These are phyloP conservation scores for Coffea canephora DNA, from an alignment of 257 asterid genomes.

Conservation along the genomic window DNA sequence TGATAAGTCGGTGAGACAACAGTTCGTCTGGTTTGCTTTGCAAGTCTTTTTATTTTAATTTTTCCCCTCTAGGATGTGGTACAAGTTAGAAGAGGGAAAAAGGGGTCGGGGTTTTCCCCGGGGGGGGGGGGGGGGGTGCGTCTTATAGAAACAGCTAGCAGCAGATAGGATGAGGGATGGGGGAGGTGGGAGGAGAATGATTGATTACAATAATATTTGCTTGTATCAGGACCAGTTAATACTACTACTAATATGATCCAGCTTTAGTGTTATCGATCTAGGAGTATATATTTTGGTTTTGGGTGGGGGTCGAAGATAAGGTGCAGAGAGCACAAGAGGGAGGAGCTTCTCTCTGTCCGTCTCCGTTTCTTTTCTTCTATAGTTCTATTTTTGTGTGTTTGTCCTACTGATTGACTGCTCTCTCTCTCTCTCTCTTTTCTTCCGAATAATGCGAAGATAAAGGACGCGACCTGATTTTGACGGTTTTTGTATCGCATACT, in stretches of 20 bases:
- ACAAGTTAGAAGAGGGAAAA: not conserved
- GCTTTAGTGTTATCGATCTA: not conserved
- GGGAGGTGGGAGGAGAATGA: no score
- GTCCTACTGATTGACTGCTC: not conserved
- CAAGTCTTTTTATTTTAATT: not conserved
- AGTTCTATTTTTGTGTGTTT: not conserved
- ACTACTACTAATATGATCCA: no score
- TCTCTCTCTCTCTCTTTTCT: not conserved
- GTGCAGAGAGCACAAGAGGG: not conserved
- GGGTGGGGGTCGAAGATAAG: not conserved
- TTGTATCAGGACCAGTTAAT: no score
- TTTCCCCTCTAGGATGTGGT: not conserved
- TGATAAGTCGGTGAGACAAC: not conserved
- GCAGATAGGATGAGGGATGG: no score
- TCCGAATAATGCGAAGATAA: slow-evolving; percentile 16
- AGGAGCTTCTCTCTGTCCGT: not conserved
- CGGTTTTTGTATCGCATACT: slow-evolving; percentile 4
- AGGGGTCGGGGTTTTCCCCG: no score
- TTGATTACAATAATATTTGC: no score
- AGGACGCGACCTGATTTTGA: slow-evolving; percentile 25
- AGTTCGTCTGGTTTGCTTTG: not conserved
- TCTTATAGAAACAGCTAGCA: no score
- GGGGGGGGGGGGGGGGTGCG: no score
- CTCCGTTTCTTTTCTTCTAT: not conserved
- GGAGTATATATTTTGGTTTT: not conserved